Evolutionary conservation across 495 filamentous ascomycete genomes (phyloP), one percentile per base, ranked within the genome.

Genomic region (Aspergillus baeticus): DNA sequence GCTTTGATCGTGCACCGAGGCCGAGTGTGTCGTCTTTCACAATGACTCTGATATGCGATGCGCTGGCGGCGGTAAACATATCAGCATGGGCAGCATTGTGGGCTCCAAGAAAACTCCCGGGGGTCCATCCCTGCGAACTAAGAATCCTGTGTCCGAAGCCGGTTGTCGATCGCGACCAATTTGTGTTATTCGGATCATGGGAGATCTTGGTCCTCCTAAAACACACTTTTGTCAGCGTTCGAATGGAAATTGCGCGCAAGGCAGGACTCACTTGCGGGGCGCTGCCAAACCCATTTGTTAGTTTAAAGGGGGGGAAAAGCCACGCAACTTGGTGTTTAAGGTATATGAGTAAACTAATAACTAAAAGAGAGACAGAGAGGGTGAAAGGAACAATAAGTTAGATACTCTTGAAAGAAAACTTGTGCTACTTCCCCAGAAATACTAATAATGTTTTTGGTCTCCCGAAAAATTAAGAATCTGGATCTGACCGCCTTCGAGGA

Each of bases 1-100:
- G 79, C 47, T 82, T 85, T 13, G 75, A 68, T 62, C 88, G 88
- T 33, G 91, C 92, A 31, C 93, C 93, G 17, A 98, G 78, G 3
- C 93, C 93, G 13, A 94, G 81, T 47, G 84, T 96, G 63, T 96
- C 89, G 61, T 96, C 92, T 69, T 95, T 96, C 36, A 96, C 69
- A 17, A 80, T 69, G 29, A 96, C 86, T 45, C 83, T 84, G 51
- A 96, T 91, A 60, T 92, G 87, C 0, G 88, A 86, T 37, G 85
- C 79, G 69, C 84, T 94, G 26, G 85, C 89, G 2, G 85, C 81
- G 33, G 88, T 91, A 67, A 91, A 85, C 55, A 87, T 78, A 42
- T 86, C 81, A 44, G 87, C 78, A 64, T 96, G 90, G 0, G 84
- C 58, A 2, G 90, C 83, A 63, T 89, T 77, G 55, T 84, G 81